A percentile compares a stretch with the other conserved stretches of the same genome.
These are phyloP conservation scores for Umbelopsis sp. DNA, from an alignment of 371 early-diverging fungal genomes.

Conservation along the genomic window DNA sequence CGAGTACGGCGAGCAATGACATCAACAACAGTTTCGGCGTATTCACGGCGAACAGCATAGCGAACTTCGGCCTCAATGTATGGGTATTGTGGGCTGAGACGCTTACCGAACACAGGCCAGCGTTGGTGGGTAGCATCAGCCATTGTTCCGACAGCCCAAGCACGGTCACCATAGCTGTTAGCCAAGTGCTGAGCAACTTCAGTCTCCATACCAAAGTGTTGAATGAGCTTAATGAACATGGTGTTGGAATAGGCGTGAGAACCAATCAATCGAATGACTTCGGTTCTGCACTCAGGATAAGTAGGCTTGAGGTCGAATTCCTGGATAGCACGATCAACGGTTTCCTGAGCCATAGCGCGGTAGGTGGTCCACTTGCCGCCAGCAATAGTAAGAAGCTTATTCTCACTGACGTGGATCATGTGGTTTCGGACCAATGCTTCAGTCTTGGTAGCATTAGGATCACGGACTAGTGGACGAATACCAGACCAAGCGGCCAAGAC, in stretches of 20 bases:
- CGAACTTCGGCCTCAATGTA: conserved; percentile 96
- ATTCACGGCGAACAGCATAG: conserved; percentile 92
- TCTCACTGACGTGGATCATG: conserved; percentile 86
- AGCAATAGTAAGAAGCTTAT: conserved; percentile 93
- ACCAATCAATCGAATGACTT: conserved; percentile 83
- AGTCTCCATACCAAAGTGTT: conserved; percentile 92
- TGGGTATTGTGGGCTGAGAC: conserved; percentile 86
- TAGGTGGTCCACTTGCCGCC: conserved; percentile 99
- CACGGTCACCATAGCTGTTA: conserved; percentile 94
- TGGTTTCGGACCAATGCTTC: conserved; percentile 96
- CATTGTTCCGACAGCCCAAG: conserved; percentile 88
- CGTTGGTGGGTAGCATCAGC: conserved; percentile 72
- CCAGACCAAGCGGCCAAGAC: conserved; percentile 99
- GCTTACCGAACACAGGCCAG: conserved; percentile 84
- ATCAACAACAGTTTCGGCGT: conserved; percentile 94
- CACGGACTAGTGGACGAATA: conserved; percentile 98
- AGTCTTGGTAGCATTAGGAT: conserved; percentile 91
- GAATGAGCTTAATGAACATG: conserved; percentile 90
- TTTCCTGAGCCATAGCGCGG: conserved; percentile 98
- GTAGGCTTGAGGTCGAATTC: conserved; percentile 65
- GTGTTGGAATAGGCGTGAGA: conserved; percentile 85
- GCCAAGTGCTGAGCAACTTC: conserved; percentile 94
- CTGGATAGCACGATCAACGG: conserved; percentile 90
- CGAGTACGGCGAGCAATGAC: conserved; percentile 94
- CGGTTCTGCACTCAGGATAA: conserved; percentile 71